These are phyloP conservation scores for Blechomonas ayalai DNA, from an alignment of 208 protist genomes.

Conservation along the genomic window DNA sequence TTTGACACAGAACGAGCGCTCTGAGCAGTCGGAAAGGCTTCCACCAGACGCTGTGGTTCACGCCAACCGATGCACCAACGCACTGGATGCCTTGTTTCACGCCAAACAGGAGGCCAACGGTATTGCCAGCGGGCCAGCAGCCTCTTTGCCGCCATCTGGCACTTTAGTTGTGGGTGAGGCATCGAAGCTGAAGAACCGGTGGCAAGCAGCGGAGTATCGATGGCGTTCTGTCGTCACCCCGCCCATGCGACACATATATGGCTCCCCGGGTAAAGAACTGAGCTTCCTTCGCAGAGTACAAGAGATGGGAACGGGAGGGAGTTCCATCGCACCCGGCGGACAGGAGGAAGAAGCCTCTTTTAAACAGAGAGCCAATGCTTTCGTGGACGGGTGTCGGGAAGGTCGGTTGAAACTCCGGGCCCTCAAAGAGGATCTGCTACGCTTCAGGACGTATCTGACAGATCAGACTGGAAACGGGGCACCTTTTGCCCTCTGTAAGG, in stretches of 20 bases:
- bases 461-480: conserved; percentile 13
- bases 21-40: conserved; percentile 50
- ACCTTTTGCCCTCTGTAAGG: conserved; percentile 31
- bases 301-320: conserved; percentile 60
- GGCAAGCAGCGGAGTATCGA: conserved; percentile 25
- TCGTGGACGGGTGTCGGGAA: conserved; percentile 15
- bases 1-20: conserved; percentile 50
- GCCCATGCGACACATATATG: conserved; percentile 40
- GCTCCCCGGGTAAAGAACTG: conserved; percentile 58
- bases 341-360: conserved; percentile 20
- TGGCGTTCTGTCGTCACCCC: conserved; percentile 18
- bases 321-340: conserved; percentile 47
- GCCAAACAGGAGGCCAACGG: neutral
- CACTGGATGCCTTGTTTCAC: conserved; percentile 17
- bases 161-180: conserved; percentile 9
- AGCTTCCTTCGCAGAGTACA: conserved; percentile 62
- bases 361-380: conserved; percentile 7
- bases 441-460: conserved; percentile 24
- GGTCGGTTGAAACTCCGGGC: conserved; percentile 12
- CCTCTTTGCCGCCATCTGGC: neutral
- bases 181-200: conserved; percentile 27
- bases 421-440: conserved; percentile 23
- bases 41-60: conserved; percentile 37
- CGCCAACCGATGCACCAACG: conserved; percentile 21
- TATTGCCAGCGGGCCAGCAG: neutral